Percentiles rank a stretch among this genome's conserved stretches.
Evolutionary conservation across 2,329 filamentous ascomycete genomes (phyloP).

Genomic region (Colletotrichum liriopes): DNA sequence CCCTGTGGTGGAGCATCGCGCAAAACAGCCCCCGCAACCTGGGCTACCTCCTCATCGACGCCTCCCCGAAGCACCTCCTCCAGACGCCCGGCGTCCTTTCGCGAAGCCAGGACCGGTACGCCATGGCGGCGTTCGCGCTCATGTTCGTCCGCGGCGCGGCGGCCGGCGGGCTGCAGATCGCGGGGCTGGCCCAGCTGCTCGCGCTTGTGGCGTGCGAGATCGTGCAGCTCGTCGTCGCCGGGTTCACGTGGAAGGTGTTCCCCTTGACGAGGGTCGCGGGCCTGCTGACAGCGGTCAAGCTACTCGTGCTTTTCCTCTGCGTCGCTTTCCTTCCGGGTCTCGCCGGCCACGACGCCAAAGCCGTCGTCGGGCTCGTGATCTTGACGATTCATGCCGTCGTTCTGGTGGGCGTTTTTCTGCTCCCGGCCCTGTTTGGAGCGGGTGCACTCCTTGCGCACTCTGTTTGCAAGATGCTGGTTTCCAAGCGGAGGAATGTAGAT

Average conservation of each 20-base stretch:
- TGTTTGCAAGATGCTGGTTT: neutral
- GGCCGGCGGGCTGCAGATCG: too few species aligned
- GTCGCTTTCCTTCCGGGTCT: neutral
- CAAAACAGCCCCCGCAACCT: constrained; percentile 52
- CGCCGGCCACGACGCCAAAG: neutral
- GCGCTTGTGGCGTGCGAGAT: too few species aligned
- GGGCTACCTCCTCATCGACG: constrained; percentile 53
- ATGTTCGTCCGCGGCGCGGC: too few species aligned
- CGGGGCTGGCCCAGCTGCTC: too few species aligned
- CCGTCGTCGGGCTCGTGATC: neutral
- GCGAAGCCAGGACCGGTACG: constrained; percentile 73
- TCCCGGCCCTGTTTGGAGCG: neutral
- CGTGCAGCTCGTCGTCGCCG: constrained; percentile 66
- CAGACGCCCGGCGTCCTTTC: neutral
- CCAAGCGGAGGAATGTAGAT: neutral
- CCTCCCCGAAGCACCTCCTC: constrained; percentile 68
- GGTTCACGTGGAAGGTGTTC: constrained; percentile 64
- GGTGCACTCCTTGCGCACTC: neutral
- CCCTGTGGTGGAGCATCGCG: too few species aligned
- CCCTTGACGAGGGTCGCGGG: neutral
- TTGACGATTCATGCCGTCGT: neutral
- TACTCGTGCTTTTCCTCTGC: neutral
- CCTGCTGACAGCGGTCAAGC: neutral
- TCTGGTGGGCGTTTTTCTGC: neutral
- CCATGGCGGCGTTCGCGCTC: constrained; percentile 48